phyloP scores from a whole-genome alignment of 1,139 yeast species.

The Blastobotrys ciferrii region DNA sequence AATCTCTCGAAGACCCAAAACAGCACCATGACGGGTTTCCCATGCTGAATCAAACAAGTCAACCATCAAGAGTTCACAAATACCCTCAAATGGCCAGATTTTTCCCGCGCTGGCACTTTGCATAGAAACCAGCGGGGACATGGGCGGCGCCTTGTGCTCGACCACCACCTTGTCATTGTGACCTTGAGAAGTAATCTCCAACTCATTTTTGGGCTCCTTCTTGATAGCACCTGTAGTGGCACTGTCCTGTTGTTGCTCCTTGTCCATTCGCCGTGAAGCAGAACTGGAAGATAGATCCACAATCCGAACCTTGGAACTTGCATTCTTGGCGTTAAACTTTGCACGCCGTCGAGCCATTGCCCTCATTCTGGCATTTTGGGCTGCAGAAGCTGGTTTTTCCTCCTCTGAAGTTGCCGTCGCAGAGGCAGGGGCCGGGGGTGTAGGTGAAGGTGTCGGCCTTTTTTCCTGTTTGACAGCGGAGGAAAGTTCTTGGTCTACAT shows the following conservation, averaged over 20 bases:
- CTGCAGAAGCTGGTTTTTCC: constrained; percentile 21
- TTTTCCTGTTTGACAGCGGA: constrained; percentile 16
- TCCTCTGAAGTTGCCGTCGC: constrained; percentile 12
- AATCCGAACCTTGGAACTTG: constrained; percentile 51
- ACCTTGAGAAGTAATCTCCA: constrained; percentile 65
- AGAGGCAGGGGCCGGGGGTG: constrained; percentile 21
- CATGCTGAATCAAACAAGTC: constrained; percentile 84
- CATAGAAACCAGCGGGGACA: constrained; percentile 69
- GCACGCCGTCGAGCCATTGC: constrained; percentile 95
- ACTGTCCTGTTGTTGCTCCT: constrained; percentile 18
- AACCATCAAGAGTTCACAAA: constrained; percentile 76
- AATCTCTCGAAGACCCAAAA: constrained; percentile 86
- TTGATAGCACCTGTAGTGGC: background rate
- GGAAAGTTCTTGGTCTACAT: constrained; percentile 28
- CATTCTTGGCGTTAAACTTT: constrained; percentile 70
- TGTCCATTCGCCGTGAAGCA: constrained; percentile 55
- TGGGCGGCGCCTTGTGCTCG: constrained; percentile 68
- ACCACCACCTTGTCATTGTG: constrained; percentile 81
- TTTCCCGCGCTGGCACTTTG: constrained; percentile 65
- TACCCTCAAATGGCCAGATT: constrained; percentile 97
- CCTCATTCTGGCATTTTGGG: constrained; percentile 71
- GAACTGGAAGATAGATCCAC: constrained; percentile 81
- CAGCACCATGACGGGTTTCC: constrained; percentile 97
- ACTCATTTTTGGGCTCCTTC: constrained; percentile 20
- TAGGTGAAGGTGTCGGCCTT: constrained; percentile 22